Percentiles rank a stretch among this genome's conserved stretches.
Evolutionary conservation across 805 yeast species (phyloP).

Genomic region (Maudiozyma bulderi): DNA sequence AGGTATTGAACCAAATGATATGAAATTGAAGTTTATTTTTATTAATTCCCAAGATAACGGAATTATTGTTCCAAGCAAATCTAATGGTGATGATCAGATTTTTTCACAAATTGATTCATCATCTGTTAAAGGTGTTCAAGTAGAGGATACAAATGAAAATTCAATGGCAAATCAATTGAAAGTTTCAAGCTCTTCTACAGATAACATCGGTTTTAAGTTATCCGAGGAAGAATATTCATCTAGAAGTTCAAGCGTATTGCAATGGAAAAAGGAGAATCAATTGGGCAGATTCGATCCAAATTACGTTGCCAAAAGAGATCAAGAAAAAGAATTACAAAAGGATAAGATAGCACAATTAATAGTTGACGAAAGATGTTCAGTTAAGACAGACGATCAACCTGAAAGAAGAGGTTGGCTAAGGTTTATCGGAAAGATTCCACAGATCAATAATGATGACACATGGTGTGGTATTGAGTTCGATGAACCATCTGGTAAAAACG

Average conservation of each 20-base stretch:
- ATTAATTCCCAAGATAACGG: not conserved
- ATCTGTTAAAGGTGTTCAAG: slow-evolving; percentile 28
- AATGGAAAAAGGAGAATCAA: slow-evolving; percentile 63
- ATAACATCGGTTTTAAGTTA: slow-evolving; percentile 11
- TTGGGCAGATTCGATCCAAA: slow-evolving; percentile 67
- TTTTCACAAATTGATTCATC: not conserved
- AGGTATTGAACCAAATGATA: slow-evolving; percentile 22
- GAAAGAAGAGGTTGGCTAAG: slow-evolving; percentile 59
- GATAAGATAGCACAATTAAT: slow-evolving; percentile 29
- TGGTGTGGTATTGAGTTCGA: slow-evolving; percentile 88
- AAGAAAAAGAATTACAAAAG: slow-evolving; percentile 19
- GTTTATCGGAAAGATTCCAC: slow-evolving; percentile 60
- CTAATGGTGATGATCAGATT: not conserved
- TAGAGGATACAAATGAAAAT: slow-evolving; percentile 45
- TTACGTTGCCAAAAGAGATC: slow-evolving; percentile 26
- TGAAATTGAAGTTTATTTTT: slow-evolving; percentile 11
- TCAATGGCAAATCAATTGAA: slow-evolving; percentile 39
- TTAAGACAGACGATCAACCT: slow-evolving; percentile 14
- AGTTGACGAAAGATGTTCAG: slow-evolving; percentile 47
- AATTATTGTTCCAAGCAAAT: not conserved
- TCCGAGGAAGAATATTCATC: slow-evolving; percentile 37
- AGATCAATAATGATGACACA: slow-evolving; percentile 36
- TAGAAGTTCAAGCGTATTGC: slow-evolving; percentile 52
- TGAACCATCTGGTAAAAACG: slow-evolving; percentile 79
- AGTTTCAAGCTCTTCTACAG: slow-evolving; percentile 6